Percentiles rank a stretch among this genome's conserved stretches.
Conservation (phyloP, 768 basidiomycete genomes). For the Lactarius trivialis region DNA sequence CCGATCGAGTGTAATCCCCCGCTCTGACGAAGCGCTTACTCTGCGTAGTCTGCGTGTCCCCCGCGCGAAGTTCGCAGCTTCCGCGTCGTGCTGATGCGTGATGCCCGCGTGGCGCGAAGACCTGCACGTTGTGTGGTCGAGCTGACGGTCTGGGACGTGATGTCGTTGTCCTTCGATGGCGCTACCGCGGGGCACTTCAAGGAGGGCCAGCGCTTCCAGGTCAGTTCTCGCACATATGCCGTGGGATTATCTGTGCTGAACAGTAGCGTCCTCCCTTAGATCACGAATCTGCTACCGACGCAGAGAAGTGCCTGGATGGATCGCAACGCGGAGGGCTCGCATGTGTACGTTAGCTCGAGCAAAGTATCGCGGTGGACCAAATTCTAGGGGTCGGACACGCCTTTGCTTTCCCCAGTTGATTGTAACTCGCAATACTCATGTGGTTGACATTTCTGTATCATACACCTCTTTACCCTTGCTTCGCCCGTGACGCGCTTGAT, state of each 20-base stretch:
- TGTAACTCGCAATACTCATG: neutral
- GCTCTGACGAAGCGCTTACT: neutral
- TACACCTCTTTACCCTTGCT: neutral
- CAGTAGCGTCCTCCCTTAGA: constrained; percentile 26
- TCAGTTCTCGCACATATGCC: neutral
- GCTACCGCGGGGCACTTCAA: constrained; percentile 6
- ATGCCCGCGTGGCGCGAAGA: constrained; percentile 7
- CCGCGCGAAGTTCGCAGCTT: constrained; percentile 23
- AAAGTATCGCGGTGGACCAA: constrained; percentile 59
- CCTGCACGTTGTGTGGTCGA: constrained; percentile 18
- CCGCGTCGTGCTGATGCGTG: constrained; percentile 20
- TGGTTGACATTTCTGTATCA: neutral
- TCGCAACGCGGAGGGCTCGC: constrained; percentile 39
- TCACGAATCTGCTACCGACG: constrained; percentile 67
- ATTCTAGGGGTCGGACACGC: neutral
- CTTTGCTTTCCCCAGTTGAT: neutral
- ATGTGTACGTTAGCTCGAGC: constrained; percentile 65
- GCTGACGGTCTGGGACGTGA: constrained; percentile 22
- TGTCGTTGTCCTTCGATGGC: constrained; percentile 17
- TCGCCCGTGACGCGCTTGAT: neutral
- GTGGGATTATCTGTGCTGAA: neutral
- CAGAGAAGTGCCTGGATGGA: constrained; percentile 69
- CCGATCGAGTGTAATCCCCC: neutral
- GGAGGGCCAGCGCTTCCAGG: constrained; percentile 21
- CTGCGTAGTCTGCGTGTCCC: constrained; percentile 13